Base-by-base conservation (phyloP, 2,329 filamentous ascomycete species). In the Colletotrichum lini region DNA sequence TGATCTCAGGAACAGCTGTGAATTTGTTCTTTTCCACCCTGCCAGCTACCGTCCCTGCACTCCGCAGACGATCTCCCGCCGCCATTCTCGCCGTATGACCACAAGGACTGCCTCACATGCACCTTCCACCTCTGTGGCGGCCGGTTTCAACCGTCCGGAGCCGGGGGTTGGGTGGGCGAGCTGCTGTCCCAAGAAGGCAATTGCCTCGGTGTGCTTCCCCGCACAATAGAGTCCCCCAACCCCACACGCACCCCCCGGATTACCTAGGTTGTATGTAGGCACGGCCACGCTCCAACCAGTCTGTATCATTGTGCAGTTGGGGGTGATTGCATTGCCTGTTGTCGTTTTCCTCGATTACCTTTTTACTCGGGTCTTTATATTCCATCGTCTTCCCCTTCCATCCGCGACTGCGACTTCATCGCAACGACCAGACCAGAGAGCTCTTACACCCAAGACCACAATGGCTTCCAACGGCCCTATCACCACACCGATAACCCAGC, bases 401-500 rank as follows among this genome's bases (percentile, higher is more conserved):
- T 45, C 16, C 40, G 3, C 45, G 40, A n/a, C 23, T 42, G 35
- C 16, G 49, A 21, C 13, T 12, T 59, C 21, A 35, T 21, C 35
- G 21, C 42, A 63, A 38, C 23, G 42, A 30, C 18, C 23, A 47
- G 42, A 30, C 18, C 23, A 47, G 8, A 52, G 21, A 35, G n/a
- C 45, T 45, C 10, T 18, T 23, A 49, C 38, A 57, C 49, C 56
- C 52, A 38, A 21, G 9, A 52, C 30, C 4, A 44, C 35, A 58
- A 87, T 86, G 83, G 79, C 83, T 65, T 75, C 82, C 23, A 68
- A 79, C 57, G 85, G 85, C 57, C 86, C 90, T 71, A 92, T 96
- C 77, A 89, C 89, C 70, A 97, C 94, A 13, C 93, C 94, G 2
- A 88, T 97, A 47, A 95, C 92, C 74, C 86, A 86, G 65, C 91